A percentile compares a stretch with the other conserved stretches of the same genome.
phyloP scores from a whole-genome alignment of 768 basidiomycete genomes.

The Boletellus ananiceps region DNA sequence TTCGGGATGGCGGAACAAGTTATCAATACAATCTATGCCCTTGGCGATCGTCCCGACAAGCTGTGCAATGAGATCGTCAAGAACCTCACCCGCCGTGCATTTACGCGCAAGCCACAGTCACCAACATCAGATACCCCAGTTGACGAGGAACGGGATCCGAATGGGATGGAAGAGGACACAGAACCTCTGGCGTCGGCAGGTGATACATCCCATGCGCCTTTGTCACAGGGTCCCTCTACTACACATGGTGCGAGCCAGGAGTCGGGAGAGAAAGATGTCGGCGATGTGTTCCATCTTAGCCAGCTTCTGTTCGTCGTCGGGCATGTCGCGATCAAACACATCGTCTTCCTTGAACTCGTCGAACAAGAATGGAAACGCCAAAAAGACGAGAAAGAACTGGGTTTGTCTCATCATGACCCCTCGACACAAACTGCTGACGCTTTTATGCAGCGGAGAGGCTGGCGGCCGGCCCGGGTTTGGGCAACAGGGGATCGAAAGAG shows the following conservation, averaged over 20 bases:
- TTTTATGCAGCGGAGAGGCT: slow-evolving; percentile 54
- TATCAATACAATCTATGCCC: slow-evolving; percentile 91
- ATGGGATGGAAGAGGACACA: slow-evolving; percentile 50
- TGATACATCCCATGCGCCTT: slow-evolving; percentile 15
- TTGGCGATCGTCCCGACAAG: slow-evolving; percentile 89
- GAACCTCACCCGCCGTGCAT: slow-evolving; percentile 72
- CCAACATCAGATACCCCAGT: slow-evolving; percentile 1
- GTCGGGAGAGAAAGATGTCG: slow-evolving; percentile 46
- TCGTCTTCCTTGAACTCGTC: slow-evolving; percentile 91
- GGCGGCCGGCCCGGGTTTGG: slow-evolving; percentile 35
- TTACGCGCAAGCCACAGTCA: slow-evolving; percentile 35
- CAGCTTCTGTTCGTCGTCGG: slow-evolving; percentile 96
- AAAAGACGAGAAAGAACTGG: slow-evolving; percentile 82
- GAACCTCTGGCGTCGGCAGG: slow-evolving; percentile 27
- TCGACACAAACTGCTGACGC: neutral
- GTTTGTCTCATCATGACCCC: slow-evolving; percentile 38
- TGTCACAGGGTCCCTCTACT: slow-evolving; percentile 16
- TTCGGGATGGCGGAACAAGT: slow-evolving; percentile 96
- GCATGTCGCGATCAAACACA: slow-evolving; percentile 96
- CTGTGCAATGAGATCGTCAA: slow-evolving; percentile 80
- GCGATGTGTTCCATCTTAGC: slow-evolving; percentile 83
- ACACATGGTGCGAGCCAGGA: slow-evolving; percentile 6
- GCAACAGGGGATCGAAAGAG: slow-evolving; percentile 47
- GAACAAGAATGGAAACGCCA: slow-evolving; percentile 96
- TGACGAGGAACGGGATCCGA: slow-evolving; percentile 35